These are phyloP conservation scores for Leptographium radiaticola DNA, from an alignment of 2,329 filamentous ascomycete genomes.

Conservation along the genomic window DNA sequence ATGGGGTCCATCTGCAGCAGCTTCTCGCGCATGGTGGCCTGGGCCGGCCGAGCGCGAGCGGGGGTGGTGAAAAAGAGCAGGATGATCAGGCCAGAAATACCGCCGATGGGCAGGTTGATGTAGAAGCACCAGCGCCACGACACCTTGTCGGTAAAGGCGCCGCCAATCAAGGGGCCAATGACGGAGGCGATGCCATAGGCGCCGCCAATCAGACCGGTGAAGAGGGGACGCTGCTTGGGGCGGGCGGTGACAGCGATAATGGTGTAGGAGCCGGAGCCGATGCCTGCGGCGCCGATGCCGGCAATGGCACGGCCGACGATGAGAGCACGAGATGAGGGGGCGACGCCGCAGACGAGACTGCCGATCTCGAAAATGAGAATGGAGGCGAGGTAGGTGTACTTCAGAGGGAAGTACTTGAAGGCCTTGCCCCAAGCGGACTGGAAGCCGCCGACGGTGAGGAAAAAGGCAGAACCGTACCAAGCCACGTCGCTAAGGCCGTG, in stretches of 20 bases:
- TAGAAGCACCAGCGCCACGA: slow-evolving; percentile 19
- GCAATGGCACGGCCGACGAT: slow-evolving; percentile 39
- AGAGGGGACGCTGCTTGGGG: slow-evolving; percentile 17
- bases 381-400: slow-evolving; percentile 31
- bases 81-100: slow-evolving; percentile 14
- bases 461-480: slow-evolving; percentile 47
- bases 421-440: slow-evolving; percentile 34
- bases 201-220: slow-evolving; percentile 10
- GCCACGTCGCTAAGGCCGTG: slow-evolving; percentile 37
- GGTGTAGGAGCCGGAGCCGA: slow-evolving; percentile 23
- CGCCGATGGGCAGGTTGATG: slow-evolving; percentile 20
- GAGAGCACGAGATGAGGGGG: slow-evolving; percentile 32
- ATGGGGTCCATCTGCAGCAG: slow-evolving; percentile 28
- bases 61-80: slow-evolving; percentile 23
- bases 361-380: slow-evolving; percentile 43
- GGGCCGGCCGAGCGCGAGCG: slow-evolving; percentile 17
- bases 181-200: slow-evolving; percentile 17
- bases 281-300: slow-evolving; percentile 31
- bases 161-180: slow-evolving; percentile 16
- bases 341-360: slow-evolving; percentile 35
- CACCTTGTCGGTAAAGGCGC: slow-evolving; percentile 15
- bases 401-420: slow-evolving; percentile 39
- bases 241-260: slow-evolving; percentile 22
- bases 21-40: slow-evolving; percentile 22
- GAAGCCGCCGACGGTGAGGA: slow-evolving; percentile 32